A percentile compares a stretch with the other conserved stretches of the same genome.
These are phyloP conservation scores for Pseudozyma tsukubaensis DNA, from an alignment of 1,284 basidiomycete genomes.

Conservation along the genomic window DNA sequence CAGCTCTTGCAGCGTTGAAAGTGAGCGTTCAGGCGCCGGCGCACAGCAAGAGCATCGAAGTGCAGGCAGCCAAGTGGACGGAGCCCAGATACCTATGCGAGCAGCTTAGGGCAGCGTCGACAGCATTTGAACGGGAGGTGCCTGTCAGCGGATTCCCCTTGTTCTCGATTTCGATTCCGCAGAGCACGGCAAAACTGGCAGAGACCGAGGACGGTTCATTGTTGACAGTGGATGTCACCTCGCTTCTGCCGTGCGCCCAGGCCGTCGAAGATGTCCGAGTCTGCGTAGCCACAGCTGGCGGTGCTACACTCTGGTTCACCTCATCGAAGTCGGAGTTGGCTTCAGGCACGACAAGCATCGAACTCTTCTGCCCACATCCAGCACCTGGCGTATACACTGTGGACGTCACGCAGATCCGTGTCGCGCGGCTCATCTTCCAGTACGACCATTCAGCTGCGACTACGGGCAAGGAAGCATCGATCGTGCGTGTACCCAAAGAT, in stretches of 20 bases:
- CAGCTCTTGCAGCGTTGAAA: constrained; percentile 60
- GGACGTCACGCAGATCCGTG: constrained; percentile 61
- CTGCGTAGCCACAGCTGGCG: constrained; percentile 45
- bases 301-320: constrained; percentile 57
- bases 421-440: constrained; percentile 57
- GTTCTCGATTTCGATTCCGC: constrained; percentile 33
- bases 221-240: constrained; percentile 45
- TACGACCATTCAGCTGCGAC: constrained; percentile 37
- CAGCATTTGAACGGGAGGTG: constrained; percentile 45
- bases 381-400: constrained; percentile 57
- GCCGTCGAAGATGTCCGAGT: constrained; percentile 60
- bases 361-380: constrained; percentile 51
- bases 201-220: constrained; percentile 51
- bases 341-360: constrained; percentile 41
- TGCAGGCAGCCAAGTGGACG: constrained; percentile 24
- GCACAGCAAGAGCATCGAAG: neutral
- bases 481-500: constrained; percentile 59
- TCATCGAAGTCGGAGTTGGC: constrained; percentile 35
- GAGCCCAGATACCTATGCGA: constrained; percentile 35
- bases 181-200: constrained; percentile 14
- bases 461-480: constrained; percentile 9
- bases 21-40: constrained; percentile 4
- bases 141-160: constrained; percentile 49
- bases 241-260: constrained; percentile 32
- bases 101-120: constrained; percentile 35